Percentiles rank a stretch among this genome's conserved stretches.
Conservation (phyloP, 148 eudicot species). For the Chenopodium formosanum region DNA sequence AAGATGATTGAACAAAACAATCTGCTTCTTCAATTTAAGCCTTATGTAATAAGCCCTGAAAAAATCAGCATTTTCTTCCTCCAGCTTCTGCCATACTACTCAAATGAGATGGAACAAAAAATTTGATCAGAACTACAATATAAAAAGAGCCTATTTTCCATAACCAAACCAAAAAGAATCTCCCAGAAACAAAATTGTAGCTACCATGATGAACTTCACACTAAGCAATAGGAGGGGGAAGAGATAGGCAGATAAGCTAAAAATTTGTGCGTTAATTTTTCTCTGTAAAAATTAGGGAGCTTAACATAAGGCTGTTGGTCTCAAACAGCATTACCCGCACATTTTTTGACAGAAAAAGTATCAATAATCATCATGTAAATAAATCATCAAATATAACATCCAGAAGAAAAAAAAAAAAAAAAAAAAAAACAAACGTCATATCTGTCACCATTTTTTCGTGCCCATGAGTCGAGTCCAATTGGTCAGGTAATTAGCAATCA, state of each 20-base stretch:
- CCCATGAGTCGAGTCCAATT: neutral
- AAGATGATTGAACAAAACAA: slow-evolving; percentile 83
- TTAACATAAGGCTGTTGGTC: neutral
- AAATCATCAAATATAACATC: neutral
- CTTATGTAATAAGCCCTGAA: slow-evolving; percentile 94
- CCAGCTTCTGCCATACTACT: slow-evolving; percentile 98
- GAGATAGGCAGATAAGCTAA: neutral
- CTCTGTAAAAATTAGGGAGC: neutral
- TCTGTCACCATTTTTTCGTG: neutral
- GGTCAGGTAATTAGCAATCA: slow-evolving; percentile 4
- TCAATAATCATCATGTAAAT: neutral
- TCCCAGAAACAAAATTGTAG: neutral
- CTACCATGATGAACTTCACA: neutral
- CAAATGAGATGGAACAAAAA: slow-evolving; percentile 13
- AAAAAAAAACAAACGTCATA: neutral
- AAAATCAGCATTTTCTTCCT: slow-evolving; percentile 98
- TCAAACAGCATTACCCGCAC: neutral
- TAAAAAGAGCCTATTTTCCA: neutral
- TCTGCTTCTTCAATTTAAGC: slow-evolving; percentile 96
- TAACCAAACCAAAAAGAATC: neutral
- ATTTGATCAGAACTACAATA: slow-evolving; percentile 10
- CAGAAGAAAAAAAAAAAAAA: neutral
- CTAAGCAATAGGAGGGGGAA: neutral
- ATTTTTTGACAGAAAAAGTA: neutral
- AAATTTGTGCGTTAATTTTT: too few relatives aligned